Evolutionary conservation across 257 asterid species (phyloP).

Genomic region (Echium plantagineum): DNA sequence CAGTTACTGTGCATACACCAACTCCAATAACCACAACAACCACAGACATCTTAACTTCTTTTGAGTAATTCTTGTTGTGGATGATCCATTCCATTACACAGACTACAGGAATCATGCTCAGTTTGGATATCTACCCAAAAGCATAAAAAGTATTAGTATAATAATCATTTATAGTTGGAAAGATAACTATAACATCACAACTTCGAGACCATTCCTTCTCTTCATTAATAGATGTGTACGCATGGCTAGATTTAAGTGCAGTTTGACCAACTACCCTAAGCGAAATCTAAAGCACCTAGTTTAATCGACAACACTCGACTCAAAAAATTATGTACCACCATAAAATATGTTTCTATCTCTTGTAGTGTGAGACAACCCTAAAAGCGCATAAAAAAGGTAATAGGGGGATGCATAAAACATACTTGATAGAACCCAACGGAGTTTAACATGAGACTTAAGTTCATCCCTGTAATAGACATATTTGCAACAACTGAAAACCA

Average conservation of each 20-base stretch:
- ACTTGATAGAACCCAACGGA: constrained; percentile 98
- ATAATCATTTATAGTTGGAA: not conserved
- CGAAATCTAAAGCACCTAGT: too few species aligned
- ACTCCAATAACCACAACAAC: constrained; percentile 92
- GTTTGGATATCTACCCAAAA: constrained; percentile 69
- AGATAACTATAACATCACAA: too few species aligned
- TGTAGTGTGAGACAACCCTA: too few species aligned
- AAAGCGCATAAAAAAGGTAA: not conserved
- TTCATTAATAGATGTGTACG: too few species aligned
- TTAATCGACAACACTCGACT: too few species aligned
- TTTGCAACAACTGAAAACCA: constrained; percentile 95
- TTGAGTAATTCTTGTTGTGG: constrained; percentile 66
- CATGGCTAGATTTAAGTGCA: too few species aligned
- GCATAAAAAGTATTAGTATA: constrained; percentile 14
- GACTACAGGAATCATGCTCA: constrained; percentile 99
- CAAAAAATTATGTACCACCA: too few species aligned
- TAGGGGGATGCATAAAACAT: constrained; percentile 17
- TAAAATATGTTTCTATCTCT: too few species aligned
- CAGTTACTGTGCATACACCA: constrained; percentile 97
- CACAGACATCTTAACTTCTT: constrained; percentile 73
- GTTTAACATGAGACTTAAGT: constrained; percentile 95
- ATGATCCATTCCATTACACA: constrained; percentile 94
- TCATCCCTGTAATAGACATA: constrained; percentile 94
- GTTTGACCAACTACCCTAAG: too few species aligned
- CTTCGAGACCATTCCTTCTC: too few species aligned